These are phyloP conservation scores for Didymella arachidicola DNA, from an alignment of 2,329 filamentous ascomycete genomes.

Conservation along the genomic window DNA sequence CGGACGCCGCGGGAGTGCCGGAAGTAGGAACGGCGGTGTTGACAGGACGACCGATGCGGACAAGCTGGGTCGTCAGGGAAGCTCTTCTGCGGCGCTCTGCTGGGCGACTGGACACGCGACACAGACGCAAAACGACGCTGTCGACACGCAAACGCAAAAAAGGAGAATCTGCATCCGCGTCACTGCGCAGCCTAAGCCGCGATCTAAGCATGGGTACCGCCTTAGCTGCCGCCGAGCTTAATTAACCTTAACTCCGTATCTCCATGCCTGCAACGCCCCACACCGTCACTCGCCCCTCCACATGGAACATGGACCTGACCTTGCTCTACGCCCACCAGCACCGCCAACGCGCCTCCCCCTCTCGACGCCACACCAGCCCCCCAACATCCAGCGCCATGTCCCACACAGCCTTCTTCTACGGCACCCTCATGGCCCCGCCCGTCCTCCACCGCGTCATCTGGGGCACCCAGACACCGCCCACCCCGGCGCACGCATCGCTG, in stretches of 20 bases:
- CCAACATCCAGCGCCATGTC: constrained; percentile 35
- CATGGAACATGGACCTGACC: constrained; percentile 17
- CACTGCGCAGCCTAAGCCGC: constrained; percentile 3
- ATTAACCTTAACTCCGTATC: constrained; percentile 31
- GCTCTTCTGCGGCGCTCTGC: not conserved
- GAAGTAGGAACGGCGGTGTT: constrained; percentile 1
- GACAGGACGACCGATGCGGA: not conserved
- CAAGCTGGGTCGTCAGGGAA: not conserved
- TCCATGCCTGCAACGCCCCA: constrained; percentile 24
- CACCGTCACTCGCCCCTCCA: not conserved
- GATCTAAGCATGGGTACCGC: constrained; percentile 23
- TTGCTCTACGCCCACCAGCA: constrained; percentile 21
- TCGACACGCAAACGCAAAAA: constrained; percentile 9
- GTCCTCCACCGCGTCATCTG: constrained; percentile 89
- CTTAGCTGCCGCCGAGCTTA: constrained; percentile 38
- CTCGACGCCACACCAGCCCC: not conserved
- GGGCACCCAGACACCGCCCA: constrained; percentile 61
- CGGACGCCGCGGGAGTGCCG: constrained; percentile 18
- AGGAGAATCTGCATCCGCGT: constrained; percentile 12
- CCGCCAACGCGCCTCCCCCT: not conserved
- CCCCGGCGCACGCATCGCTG: constrained; percentile 57
- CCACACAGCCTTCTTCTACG: constrained; percentile 70
- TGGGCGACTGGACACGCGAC: constrained; percentile 4
- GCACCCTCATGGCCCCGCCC: constrained; percentile 81
- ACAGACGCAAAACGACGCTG: not conserved